Evolutionary conservation across 805 yeast genomes (phyloP).

Genomic region (Nakazawaea laoshanensis): DNA sequence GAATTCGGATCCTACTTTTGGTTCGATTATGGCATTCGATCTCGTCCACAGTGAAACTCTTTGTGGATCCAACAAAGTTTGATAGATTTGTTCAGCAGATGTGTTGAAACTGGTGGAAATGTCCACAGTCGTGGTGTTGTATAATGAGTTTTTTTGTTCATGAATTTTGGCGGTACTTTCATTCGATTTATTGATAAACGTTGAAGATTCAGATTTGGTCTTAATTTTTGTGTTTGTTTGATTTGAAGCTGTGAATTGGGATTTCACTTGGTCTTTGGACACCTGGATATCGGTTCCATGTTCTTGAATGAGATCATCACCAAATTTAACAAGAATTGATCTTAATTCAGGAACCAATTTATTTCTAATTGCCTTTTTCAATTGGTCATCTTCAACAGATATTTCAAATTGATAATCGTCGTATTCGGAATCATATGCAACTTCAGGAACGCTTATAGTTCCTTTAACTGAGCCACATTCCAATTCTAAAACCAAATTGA

Average conservation of each 20-base stretch:
- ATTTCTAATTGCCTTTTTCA: constrained; percentile 39
- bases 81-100: constrained; percentile 76
- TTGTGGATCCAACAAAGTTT: constrained; percentile 66
- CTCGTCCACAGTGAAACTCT: constrained; percentile 91
- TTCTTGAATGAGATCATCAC: constrained; percentile 61
- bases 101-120: constrained; percentile 79
- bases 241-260: constrained; percentile 44
- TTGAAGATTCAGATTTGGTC: constrained; percentile 20
- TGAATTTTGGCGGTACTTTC: constrained; percentile 11
- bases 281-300: constrained; percentile 89
- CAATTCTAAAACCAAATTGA: constrained; percentile 56
- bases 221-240: constrained; percentile 24
- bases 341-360: constrained; percentile 67
- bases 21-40: constrained; percentile 51
- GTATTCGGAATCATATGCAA: constrained; percentile 83
- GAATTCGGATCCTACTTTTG: constrained; percentile 55
- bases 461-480: constrained; percentile 57
- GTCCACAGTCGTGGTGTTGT: constrained; percentile 75
- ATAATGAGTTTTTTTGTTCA: constrained; percentile 36
- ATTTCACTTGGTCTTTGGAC: constrained; percentile 54
- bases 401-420: constrained; percentile 84
- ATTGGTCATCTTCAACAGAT: constrained; percentile 44
- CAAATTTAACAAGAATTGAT: constrained; percentile 52
- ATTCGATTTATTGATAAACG: constrained; percentile 12
- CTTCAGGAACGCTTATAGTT: constrained; percentile 76